Evolutionary conservation across 106 monocot species (phyloP), one percentile per base, ranked within the genome.

Genomic region (Allium sativum): DNA sequence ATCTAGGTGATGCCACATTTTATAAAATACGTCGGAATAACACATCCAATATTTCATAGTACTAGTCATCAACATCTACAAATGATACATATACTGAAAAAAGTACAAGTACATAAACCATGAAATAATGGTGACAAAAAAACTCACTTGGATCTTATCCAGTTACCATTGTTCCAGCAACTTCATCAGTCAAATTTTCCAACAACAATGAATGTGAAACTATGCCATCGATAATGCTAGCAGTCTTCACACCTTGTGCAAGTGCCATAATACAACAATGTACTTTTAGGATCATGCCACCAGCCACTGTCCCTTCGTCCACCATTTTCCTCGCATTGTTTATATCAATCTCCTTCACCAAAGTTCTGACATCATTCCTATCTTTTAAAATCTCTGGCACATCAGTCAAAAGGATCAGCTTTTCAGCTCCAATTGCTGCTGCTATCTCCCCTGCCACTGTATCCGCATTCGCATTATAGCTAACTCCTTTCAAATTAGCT

Each of bases 201-300:
- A 96, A 79, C 18, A 96, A 78, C 51, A 96, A 65, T 14, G 95
- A 90, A 50, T 96, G 90, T 0, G 86, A 75, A 22, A 82, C 63
- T 65, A 86, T 79, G 21, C 95, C 90, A 55, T 96, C 87, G n/a
- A 96, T 87, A 48, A 90, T 96, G 70, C 95, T 96, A 0, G 90
- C 87, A 7, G 90, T 90, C 54, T 67, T 58, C 15, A 96, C 87
- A 8, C 90, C 95, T 71, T 96, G 90, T 0, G 87, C 84, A 4
- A 96, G 72, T 8, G 95, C 72, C 63, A 83, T 74, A 12, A 87
- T 73, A 47, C 90, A 96, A 59, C 95, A 96, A 40, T 77, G 64
- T 44, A 96, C 87, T 79, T 96, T 96, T 1, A 90, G 95, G 19
- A 96, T 96, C 95, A 96, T 96, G 40, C 90, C 95, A 2, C 95